Percentiles rank a stretch among this genome's conserved stretches.
Conservation (phyloP, 1,284 basidiomycete species). For the Pyrrhoderma lamaoense region DNA sequence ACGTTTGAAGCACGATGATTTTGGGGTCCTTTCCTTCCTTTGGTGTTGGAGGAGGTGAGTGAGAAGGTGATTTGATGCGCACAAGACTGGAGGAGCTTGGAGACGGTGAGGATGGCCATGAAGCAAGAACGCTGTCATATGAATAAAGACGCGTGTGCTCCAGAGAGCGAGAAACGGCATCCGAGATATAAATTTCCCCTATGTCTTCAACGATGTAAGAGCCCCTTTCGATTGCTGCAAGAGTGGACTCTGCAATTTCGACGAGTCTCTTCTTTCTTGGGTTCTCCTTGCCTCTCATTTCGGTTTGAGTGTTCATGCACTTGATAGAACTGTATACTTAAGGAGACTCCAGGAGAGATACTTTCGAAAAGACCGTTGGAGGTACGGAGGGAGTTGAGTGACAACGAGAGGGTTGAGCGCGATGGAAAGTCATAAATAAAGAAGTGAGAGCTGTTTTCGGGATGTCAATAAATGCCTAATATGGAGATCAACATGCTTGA, state of each 20-base stretch:
- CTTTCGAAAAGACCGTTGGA: no score
- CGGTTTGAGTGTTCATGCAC: no score
- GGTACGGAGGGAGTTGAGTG: no score
- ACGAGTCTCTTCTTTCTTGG: constrained; percentile 21
- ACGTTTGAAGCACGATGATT: constrained; percentile 14
- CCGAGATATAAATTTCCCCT: constrained; percentile 28
- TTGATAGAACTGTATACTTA: no score
- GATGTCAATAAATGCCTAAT: no score
- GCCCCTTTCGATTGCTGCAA: constrained; percentile 26
- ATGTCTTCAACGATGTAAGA: constrained; percentile 21
- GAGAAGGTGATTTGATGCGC: constrained; percentile 6
- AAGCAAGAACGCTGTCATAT: constrained; percentile 32
- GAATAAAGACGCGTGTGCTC: constrained; percentile 37
- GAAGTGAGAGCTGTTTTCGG: no score
- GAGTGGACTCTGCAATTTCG: constrained; percentile 28
- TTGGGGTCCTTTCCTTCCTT: constrained; percentile 12
- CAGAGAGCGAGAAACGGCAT: constrained; percentile 28
- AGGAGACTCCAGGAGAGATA: no score
- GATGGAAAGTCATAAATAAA: no score
- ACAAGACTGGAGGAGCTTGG: constrained; percentile 6
- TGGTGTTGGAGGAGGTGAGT: constrained; percentile 1
- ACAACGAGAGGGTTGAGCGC: no score
- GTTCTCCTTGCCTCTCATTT: constrained; percentile 13
- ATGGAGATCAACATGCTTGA: no score
- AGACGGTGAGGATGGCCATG: constrained; percentile 28